These are phyloP conservation scores for Massarina eburnea DNA, from an alignment of 2,329 filamentous ascomycete species.

Conservation along the genomic window DNA sequence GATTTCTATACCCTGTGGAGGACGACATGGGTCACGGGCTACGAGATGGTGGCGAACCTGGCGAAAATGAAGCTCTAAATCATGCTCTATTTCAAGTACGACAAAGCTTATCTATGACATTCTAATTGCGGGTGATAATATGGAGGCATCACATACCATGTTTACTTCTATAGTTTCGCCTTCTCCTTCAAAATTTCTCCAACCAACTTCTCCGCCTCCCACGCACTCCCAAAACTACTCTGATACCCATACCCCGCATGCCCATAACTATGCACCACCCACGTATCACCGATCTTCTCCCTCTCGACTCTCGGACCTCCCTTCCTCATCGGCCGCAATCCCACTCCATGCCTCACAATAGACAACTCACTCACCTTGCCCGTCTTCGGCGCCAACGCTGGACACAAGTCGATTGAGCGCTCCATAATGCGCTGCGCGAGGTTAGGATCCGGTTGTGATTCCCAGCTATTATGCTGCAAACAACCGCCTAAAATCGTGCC, in stretches of 20 bases:
- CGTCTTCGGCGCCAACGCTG: constrained; percentile 59
- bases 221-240: constrained; percentile 47
- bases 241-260: constrained; percentile 77
- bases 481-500: constrained; percentile 87
- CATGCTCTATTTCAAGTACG: background rate
- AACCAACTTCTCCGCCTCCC: constrained; percentile 45
- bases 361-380: constrained; percentile 71
- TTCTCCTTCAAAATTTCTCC: constrained; percentile 20
- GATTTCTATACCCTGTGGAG: constrained; percentile 84
- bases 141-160: background rate
- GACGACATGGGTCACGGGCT: constrained; percentile 72
- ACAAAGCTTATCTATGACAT: background rate
- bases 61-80: constrained; percentile 14
- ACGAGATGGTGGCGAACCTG: constrained; percentile 76
- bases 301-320: constrained; percentile 76
- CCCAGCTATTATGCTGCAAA: constrained; percentile 78
- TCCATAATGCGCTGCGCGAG: constrained; percentile 84
- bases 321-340: constrained; percentile 72
- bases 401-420: constrained; percentile 66
- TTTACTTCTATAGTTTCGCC: constrained; percentile 8
- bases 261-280: constrained; percentile 80
- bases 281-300: constrained; percentile 63
- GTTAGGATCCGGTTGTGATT: constrained; percentile 74
- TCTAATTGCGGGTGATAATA: background rate
- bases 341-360: constrained; percentile 79